phyloP scores from a whole-genome alignment of 208 protist genomes.

The Vickermania ingenoplastis region DNA sequence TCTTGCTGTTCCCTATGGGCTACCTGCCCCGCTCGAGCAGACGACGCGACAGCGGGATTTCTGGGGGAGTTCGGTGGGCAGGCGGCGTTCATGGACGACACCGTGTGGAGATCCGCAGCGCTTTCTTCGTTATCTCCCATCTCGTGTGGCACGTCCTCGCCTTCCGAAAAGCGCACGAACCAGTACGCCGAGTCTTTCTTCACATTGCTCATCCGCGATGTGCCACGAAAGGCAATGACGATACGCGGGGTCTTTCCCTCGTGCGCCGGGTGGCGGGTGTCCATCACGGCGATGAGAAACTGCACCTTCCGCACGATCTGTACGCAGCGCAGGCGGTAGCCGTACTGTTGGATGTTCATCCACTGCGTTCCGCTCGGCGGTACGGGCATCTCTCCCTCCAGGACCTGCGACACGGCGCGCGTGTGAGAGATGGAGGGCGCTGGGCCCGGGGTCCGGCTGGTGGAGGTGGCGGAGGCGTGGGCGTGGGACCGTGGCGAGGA shows the following conservation, averaged over 20 bases:
- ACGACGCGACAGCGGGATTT: too few relatives aligned
- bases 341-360: conserved; percentile 79
- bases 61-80: background rate
- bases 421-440: conserved; percentile 13
- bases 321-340: conserved; percentile 51
- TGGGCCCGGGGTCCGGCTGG: background rate
- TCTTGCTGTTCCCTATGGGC: too few relatives aligned
- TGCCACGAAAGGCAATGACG: conserved; percentile 84
- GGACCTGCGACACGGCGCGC: background rate
- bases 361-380: conserved; percentile 10
- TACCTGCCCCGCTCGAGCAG: too few relatives aligned
- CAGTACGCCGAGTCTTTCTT: conserved; percentile 53
- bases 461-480: background rate
- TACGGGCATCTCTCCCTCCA: background rate
- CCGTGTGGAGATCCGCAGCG: background rate
- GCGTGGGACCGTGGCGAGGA: too few relatives aligned
- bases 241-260: conserved; percentile 58
- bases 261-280: conserved; percentile 25
- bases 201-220: conserved; percentile 69
- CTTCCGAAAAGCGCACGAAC: background rate
- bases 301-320: conserved; percentile 56
- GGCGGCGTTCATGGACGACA: background rate
- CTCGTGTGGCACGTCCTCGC: background rate
- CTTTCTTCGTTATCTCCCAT: background rate
- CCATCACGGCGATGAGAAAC: conserved; percentile 59